Evolutionary conservation across 345 rosid genomes (phyloP).

Genomic region (Dimocarpus longan): DNA sequence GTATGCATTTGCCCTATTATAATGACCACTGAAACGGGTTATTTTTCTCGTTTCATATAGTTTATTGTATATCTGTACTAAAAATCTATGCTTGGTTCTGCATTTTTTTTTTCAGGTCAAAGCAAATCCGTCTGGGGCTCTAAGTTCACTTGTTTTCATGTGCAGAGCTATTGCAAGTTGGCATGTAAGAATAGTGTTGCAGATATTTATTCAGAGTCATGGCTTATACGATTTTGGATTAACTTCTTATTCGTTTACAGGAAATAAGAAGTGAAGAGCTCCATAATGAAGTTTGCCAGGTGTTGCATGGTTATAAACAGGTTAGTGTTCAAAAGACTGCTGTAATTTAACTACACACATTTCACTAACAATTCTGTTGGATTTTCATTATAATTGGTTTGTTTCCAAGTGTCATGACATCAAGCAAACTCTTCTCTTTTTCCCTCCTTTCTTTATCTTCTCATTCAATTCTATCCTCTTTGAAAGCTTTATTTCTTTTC

Average conservation of each 20-base stretch:
- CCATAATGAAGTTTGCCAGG: constrained; percentile 85
- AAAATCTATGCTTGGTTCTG: constrained; percentile 11
- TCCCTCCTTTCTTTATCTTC: neutral
- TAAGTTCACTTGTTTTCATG: constrained; percentile 82
- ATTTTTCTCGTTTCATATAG: neutral
- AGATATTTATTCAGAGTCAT: neutral
- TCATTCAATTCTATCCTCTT: neutral
- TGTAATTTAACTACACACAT: neutral
- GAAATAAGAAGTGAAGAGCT: constrained; percentile 88
- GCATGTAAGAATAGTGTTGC: constrained; percentile 62
- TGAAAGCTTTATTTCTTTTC: neutral
- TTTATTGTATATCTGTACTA: neutral
- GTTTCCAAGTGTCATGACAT: neutral
- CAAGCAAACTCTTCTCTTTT: neutral
- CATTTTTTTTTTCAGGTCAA: constrained; percentile 55
- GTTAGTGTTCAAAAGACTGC: constrained; percentile 35
- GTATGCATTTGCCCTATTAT: constrained; percentile 39
- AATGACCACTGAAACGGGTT: neutral
- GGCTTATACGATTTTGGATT: constrained; percentile 1
- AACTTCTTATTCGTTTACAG: constrained; percentile 32
- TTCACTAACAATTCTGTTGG: neutral
- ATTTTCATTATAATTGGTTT: neutral
- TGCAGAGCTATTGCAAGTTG: constrained; percentile 96
- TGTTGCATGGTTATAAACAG: constrained; percentile 89
- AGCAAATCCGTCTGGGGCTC: constrained; percentile 89